phyloP scores from a whole-genome alignment of 139 green algal genomes.

The Micractinium conductrix region DNA sequence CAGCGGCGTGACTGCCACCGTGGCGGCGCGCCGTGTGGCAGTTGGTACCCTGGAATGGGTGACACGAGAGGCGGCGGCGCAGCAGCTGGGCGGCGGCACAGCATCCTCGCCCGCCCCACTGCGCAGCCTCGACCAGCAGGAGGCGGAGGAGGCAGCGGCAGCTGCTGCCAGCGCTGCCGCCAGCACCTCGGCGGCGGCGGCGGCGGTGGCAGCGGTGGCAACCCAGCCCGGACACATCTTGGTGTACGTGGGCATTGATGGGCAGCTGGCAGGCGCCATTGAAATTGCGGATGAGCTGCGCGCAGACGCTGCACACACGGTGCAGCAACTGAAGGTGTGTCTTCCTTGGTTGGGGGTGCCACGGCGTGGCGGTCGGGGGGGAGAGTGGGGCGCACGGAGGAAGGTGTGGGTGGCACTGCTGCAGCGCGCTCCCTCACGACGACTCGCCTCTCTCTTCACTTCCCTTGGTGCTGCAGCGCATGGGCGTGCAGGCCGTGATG shows the following conservation, averaged over 20 bases:
- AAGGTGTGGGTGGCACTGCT: too few species aligned
- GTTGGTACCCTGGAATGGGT: slow-evolving; percentile 89
- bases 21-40: slow-evolving; percentile 62
- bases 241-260: slow-evolving; percentile 74
- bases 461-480: slow-evolving; percentile 27
- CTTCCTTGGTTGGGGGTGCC: too few species aligned
- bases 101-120: neutral
- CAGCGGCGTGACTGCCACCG: slow-evolving; percentile 69
- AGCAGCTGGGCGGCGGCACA: neutral
- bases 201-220: neutral
- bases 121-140: slow-evolving; percentile 9
- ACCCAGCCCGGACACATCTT: slow-evolving; percentile 57
- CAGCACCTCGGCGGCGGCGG: neutral
- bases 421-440: neutral
- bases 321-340: slow-evolving; percentile 41
- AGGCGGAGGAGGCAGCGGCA: neutral
- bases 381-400: too few species aligned
- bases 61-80: slow-evolving; percentile 1
- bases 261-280: slow-evolving; percentile 60
- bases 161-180: neutral
- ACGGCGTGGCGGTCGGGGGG: too few species aligned
- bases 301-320: slow-evolving; percentile 59
- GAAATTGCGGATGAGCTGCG: slow-evolving; percentile 72
- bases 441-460: neutral
- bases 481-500: slow-evolving; percentile 70